Evolutionary conservation across 202 grass and related monocot species (phyloP), one percentile per base, ranked within the genome.

Genomic region (Hordeum pubiflorum): DNA sequence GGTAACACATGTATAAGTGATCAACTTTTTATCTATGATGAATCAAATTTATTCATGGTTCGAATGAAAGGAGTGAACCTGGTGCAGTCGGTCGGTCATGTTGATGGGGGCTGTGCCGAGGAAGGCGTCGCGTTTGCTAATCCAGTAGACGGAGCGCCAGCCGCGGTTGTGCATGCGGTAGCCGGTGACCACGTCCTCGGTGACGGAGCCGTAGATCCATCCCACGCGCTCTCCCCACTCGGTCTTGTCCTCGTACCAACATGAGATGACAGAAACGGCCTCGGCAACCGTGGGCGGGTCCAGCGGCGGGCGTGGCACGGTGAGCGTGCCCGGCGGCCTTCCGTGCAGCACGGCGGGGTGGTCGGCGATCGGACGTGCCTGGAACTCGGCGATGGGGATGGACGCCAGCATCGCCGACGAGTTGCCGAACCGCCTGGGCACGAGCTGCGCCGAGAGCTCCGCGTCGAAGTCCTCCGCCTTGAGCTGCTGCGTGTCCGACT

Each of bases 191-290:
- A 97, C 94, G 80, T 97, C 94, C 89, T 97, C 94, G 0, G 94
- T 97, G 0, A 97, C 94, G 22, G 94, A 97, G 1, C 91, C 94
- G 52, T 97, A 97, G 76, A 97, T 97, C 94, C 94, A 97, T 1
- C 94, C 94, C 1, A 97, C 94, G 9, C 94, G 91, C 18, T 92
- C 91, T 0, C 94, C 94, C 94, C 94, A 97, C 88, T 97, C 94
- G 50, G 94, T 97, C 86, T 94, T 97, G 90, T 97, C 94, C 88
- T 97, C 94, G 54, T 94, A 97, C 91, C 94, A 94, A 36, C 91
- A 92, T 0, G 92, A 94, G 69, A 97, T 91, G 7, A 94, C 94
- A 2, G 91, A 94, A 23, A 97, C 91, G 54, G 94, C 94, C 86
- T 97, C 94, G 6, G 87, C 91, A 4, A 97, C 94, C 1, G 94